Conservation (phyloP, 148 eudicot genomes). For the Cornus controversa region DNA sequence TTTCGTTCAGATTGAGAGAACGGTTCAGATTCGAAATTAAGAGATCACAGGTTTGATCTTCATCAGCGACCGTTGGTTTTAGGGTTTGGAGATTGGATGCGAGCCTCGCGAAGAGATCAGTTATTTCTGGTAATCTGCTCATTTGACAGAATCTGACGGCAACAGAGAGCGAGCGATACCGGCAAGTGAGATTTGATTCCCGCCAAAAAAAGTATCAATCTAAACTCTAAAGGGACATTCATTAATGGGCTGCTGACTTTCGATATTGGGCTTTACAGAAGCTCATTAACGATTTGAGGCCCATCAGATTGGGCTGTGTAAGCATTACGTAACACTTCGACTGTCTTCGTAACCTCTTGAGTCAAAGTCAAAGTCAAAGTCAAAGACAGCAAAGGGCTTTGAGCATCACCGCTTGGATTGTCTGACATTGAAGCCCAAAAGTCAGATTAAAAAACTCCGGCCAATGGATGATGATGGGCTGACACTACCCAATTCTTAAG, state of each 20-base stretch:
- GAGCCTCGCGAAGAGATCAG: slow-evolving; percentile 37
- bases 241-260: not conserved
- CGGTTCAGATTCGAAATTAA: slow-evolving; percentile 36
- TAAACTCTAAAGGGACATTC: not conserved
- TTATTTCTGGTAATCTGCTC: slow-evolving; percentile 35
- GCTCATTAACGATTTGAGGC: no score
- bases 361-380: no score
- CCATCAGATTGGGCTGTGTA: no score
- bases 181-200: not conserved
- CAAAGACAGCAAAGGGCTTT: no score
- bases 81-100: slow-evolving; percentile 34
- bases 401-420: no score
- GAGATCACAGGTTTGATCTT: slow-evolving; percentile 19
- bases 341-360: no score
- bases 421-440: no score
- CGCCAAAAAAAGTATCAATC: not conserved
- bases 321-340: no score
- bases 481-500: no score
- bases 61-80: slow-evolving; percentile 24
- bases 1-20: slow-evolving; percentile 35
- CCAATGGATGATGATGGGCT: no score
- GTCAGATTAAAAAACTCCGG: no score
- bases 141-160: not conserved
- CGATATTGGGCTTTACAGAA: not conserved
- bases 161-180: not conserved